Conservation (phyloP, 441 rosid genomes). For the Flueggea neowawraea region DNA sequence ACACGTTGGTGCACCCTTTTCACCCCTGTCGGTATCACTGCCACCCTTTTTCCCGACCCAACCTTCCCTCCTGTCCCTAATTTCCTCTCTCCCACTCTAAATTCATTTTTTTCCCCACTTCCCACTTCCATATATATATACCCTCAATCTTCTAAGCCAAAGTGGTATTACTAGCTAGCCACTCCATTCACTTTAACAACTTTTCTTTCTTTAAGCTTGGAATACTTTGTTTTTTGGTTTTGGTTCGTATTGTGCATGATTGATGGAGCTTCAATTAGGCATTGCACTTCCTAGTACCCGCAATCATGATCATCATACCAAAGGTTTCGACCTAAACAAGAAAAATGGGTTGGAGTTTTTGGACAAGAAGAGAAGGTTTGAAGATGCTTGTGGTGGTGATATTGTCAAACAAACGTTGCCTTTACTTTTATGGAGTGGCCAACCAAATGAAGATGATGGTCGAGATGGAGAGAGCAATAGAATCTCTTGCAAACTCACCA, state of each 20-base stretch:
- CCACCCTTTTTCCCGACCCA: constrained; percentile 51
- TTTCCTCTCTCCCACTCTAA: constrained; percentile 12
- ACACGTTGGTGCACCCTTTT: constrained; percentile 27
- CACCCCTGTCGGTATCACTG: constrained; percentile 39
- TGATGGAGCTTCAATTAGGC: constrained; percentile 52
- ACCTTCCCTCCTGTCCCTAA: constrained; percentile 36
- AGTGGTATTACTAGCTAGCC: too few relatives aligned
- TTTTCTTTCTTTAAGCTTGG: too few relatives aligned
- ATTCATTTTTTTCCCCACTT: not conserved
- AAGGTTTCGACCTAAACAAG: constrained; percentile 19
- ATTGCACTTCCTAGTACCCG: constrained; percentile 31
- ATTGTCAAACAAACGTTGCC: constrained; percentile 7
- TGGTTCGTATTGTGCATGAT: not conserved
- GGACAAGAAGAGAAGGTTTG: constrained; percentile 29
- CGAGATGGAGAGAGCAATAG: constrained; percentile 11
- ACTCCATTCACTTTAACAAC: too few relatives aligned
- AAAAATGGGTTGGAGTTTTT: constrained; percentile 3
- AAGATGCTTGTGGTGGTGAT: constrained; percentile 26
- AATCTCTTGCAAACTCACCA: constrained; percentile 18
- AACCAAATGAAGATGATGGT: constrained; percentile 43
- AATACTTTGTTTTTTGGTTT: not conserved
- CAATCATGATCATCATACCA: not conserved
- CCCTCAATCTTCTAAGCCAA: too few relatives aligned
- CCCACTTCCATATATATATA: too few relatives aligned
- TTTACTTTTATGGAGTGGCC: constrained; percentile 37